Conservation (phyloP, 164 flowering plant species). For the Nymphaea colorata region DNA sequence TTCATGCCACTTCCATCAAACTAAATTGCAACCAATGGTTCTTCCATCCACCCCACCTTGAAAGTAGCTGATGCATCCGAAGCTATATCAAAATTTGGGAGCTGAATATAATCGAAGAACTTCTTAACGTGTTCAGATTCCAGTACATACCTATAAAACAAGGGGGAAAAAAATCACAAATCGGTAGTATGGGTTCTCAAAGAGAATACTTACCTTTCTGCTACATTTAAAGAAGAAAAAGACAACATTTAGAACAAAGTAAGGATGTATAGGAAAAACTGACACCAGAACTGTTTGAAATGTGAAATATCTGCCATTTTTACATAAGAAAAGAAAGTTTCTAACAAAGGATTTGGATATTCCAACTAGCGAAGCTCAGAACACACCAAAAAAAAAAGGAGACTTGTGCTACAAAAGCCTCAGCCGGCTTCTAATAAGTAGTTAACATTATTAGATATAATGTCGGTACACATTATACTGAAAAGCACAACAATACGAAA, state of each 20-base stretch:
- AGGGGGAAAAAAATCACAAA: neutral
- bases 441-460: neutral
- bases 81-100: constrained; percentile 73
- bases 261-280: too few relatives aligned
- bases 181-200: neutral
- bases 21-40: too few relatives aligned
- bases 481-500: neutral
- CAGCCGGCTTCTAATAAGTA: neutral
- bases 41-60: constrained; percentile 30
- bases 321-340: too few relatives aligned
- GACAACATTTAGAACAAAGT: too few relatives aligned
- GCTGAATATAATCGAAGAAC: constrained; percentile 61
- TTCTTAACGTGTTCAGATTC: constrained; percentile 50
- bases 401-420: neutral
- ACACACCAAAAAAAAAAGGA: neutral
- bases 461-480: neutral
- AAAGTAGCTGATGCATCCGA: constrained; percentile 85
- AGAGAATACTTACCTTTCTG: too few relatives aligned
- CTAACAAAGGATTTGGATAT: too few relatives aligned
- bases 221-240: too few relatives aligned
- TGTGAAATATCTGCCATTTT: too few relatives aligned
- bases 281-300: too few relatives aligned
- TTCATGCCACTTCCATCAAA: too few relatives aligned
- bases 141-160: constrained; percentile 9
- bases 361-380: too few relatives aligned